Percentiles rank a stretch among this genome's conserved stretches.
phyloP scores from a whole-genome alignment of 768 basidiomycete genomes.

The Amanita muscaria region DNA sequence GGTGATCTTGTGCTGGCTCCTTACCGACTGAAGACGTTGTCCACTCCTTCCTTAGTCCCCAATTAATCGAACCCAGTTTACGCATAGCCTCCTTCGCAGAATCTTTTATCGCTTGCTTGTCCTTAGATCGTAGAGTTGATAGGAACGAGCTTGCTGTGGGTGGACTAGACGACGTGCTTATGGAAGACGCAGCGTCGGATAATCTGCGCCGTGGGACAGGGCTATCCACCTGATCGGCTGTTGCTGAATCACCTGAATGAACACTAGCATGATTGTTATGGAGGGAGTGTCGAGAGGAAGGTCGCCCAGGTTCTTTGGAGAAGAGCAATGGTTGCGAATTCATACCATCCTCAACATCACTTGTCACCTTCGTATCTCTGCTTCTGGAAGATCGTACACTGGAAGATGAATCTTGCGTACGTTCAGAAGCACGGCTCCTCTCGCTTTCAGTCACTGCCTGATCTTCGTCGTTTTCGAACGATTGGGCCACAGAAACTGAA shows the following conservation, averaged over 20 bases:
- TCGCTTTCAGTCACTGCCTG: slow-evolving; percentile 11
- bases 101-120: slow-evolving; percentile 81
- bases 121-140: slow-evolving; percentile 71
- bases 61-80: slow-evolving; percentile 88
- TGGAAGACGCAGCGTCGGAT: slow-evolving; percentile 19
- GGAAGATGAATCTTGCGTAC: slow-evolving; percentile 14
- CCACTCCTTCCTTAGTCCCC: slow-evolving; percentile 56
- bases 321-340: slow-evolving; percentile 10
- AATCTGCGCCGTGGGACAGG: slow-evolving; percentile 28
- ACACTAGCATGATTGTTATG: slow-evolving; percentile 21
- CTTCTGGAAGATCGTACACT: slow-evolving; percentile 4
- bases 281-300: slow-evolving; percentile 37
- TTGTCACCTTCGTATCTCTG: slow-evolving; percentile 6
- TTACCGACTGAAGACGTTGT: slow-evolving; percentile 13
- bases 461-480: slow-evolving; percentile 10
- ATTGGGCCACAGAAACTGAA: slow-evolving; percentile 15
- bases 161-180: slow-evolving; percentile 34
- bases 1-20: slow-evolving; percentile 9
- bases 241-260: neutral
- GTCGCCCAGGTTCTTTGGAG: slow-evolving; percentile 25
- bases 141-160: slow-evolving; percentile 42
- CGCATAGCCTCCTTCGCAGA: slow-evolving; percentile 84
- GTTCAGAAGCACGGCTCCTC: slow-evolving; percentile 30
- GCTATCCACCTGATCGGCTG: neutral
- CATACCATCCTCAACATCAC: neutral